These are phyloP conservation scores for Leccinellum rugosiceps DNA, from an alignment of 768 basidiomycete species.

Conservation along the genomic window DNA sequence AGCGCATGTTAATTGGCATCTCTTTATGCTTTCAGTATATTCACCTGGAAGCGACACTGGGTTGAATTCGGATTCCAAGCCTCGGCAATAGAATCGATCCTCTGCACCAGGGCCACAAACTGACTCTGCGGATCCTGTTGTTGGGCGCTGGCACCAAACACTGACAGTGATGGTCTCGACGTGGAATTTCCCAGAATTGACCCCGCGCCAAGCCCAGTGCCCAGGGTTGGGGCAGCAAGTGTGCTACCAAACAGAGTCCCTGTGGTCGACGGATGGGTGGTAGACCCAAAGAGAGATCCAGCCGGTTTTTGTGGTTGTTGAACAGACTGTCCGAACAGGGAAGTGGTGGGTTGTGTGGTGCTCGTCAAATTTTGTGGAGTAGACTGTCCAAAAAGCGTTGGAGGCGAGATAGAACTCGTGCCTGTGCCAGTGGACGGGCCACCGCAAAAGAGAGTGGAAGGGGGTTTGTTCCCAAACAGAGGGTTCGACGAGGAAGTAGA, in stretches of 20 bases:
- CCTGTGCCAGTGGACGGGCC: slow-evolving; percentile 5
- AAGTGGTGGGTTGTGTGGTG: slow-evolving; percentile 14
- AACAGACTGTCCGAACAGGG: slow-evolving; percentile 20
- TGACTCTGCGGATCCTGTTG: slow-evolving; percentile 63
- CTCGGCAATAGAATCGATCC: slow-evolving; percentile 59
- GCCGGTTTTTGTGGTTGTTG: slow-evolving; percentile 22
- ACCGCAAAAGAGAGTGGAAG: no score
- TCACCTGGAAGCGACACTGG: slow-evolving; percentile 78
- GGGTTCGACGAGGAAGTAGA: slow-evolving; percentile 26
- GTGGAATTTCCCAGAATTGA: slow-evolving; percentile 31
- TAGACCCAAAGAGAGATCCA: slow-evolving; percentile 33
- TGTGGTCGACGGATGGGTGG: slow-evolving; percentile 21
- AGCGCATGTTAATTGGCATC: neutral
- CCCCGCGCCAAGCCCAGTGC: slow-evolving; percentile 20
- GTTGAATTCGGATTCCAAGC: slow-evolving; percentile 72
- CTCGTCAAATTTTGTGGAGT: slow-evolving; percentile 11
- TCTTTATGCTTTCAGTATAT: neutral
- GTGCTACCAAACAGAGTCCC: slow-evolving; percentile 37
- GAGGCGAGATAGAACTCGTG: slow-evolving; percentile 15
- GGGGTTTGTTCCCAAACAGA: slow-evolving; percentile 36
- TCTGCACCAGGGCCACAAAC: slow-evolving; percentile 48
- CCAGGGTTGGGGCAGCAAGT: slow-evolving; percentile 33
- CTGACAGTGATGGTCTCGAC: slow-evolving; percentile 33
- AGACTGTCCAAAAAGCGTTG: slow-evolving; percentile 33
- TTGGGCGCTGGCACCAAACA: slow-evolving; percentile 37